Conservation (phyloP, 352 stramenopile species). For the Phytophthora rubi region DNA sequence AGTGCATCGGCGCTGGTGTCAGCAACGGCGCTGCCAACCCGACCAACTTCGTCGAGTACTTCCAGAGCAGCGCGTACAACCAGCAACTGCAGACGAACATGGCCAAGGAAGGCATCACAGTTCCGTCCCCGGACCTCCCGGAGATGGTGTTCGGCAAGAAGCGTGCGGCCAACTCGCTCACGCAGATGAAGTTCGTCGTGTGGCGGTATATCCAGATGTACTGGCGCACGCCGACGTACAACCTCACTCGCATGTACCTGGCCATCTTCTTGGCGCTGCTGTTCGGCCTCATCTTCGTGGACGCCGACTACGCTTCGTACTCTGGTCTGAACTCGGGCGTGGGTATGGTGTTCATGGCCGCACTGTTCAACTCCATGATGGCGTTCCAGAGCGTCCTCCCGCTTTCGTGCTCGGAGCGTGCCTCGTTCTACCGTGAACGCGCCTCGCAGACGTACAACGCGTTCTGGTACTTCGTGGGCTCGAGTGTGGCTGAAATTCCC, state of each 20-base stretch:
- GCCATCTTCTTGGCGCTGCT: slow-evolving; percentile 70
- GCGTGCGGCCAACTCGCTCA: slow-evolving; percentile 23
- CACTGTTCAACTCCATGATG: slow-evolving; percentile 62
- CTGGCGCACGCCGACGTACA: slow-evolving; percentile 68
- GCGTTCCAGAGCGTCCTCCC: slow-evolving; percentile 64
- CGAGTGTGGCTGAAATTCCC: slow-evolving; percentile 79
- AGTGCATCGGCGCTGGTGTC: slow-evolving; percentile 59
- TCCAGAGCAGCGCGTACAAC: slow-evolving; percentile 13
- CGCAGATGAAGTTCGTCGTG: slow-evolving; percentile 29
- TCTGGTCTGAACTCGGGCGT: slow-evolving; percentile 40
- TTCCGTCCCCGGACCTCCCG: slow-evolving; percentile 22
- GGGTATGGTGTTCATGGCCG: slow-evolving; percentile 75
- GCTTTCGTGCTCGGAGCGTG: slow-evolving; percentile 75
- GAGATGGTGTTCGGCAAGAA: slow-evolving; percentile 37
- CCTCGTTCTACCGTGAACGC: slow-evolving; percentile 84
- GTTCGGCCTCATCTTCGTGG: slow-evolving; percentile 62
- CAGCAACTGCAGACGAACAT: slow-evolving; percentile 9
- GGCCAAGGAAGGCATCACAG: slow-evolving; percentile 23
- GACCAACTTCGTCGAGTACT: slow-evolving; percentile 23
- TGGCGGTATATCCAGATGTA: slow-evolving; percentile 36
- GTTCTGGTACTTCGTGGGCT: slow-evolving; percentile 79
- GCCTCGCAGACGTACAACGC: slow-evolving; percentile 89
- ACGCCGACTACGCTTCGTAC: slow-evolving; percentile 36
- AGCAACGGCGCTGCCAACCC: slow-evolving; percentile 9
- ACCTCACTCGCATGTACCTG: slow-evolving; percentile 63